Conservation (phyloP, 192 early-diverging fungal genomes). For the Podila verticillata region DNA sequence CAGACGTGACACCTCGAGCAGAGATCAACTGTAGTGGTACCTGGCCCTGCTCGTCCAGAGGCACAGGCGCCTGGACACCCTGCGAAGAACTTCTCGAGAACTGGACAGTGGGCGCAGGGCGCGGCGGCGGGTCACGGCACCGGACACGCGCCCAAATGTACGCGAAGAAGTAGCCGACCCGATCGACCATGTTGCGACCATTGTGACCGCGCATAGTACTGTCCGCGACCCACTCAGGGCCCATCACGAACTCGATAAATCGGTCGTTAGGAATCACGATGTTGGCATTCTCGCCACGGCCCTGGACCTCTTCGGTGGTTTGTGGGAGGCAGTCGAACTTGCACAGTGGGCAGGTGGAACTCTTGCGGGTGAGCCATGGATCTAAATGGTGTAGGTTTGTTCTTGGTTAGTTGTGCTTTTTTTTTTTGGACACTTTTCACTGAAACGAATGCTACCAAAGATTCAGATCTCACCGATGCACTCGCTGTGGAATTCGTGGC, state of each 20-base stretch:
- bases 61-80: background rate
- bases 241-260: constrained; percentile 47
- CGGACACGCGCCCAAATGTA: background rate
- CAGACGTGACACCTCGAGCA: constrained; percentile 17
- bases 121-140: background rate
- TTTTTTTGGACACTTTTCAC: no score
- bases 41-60: constrained; percentile 40
- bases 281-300: background rate
- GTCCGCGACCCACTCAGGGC: constrained; percentile 33
- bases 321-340: constrained; percentile 45
- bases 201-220: constrained; percentile 13
- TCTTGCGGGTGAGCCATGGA: constrained; percentile 53
- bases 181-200: constrained; percentile 7
- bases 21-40: constrained; percentile 40
- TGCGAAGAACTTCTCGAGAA: background rate
- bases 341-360: constrained; percentile 54
- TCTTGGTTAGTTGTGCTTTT: no score
- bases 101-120: background rate
- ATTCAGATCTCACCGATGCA: constrained; percentile 50
- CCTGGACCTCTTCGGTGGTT: background rate
- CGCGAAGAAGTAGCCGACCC: constrained; percentile 14
- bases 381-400: constrained; percentile 1
- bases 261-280: constrained; percentile 21
- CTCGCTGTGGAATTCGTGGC: constrained; percentile 52
- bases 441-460: background rate